Evolutionary conservation across 2,329 filamentous ascomycete species (phyloP), one percentile per base, ranked within the genome.

Genomic region (Fusarium pseudograminearum): DNA sequence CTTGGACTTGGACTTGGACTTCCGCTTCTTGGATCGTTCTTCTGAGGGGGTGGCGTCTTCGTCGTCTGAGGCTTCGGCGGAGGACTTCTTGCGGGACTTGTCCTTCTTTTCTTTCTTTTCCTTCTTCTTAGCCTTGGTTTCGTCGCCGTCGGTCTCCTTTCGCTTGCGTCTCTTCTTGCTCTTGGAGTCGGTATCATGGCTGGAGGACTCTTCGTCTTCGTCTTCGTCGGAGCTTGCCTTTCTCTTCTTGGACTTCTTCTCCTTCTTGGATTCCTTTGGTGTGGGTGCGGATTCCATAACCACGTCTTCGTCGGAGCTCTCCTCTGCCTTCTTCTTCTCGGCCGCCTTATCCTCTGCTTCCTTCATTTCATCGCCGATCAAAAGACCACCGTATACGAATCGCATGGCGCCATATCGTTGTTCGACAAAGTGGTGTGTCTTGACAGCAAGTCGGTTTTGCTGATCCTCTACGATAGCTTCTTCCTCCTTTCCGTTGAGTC

Each of bases 401-500:
- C 90, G 88, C 85, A 97, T 93, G 12, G 87, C 85, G 1, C 94
- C 94, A 82, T 90, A 94, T 79, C 90, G 93, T 74, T 87, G 86
- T 72, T 91, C 89, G 57, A 93, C 86, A 77, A 94, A 97, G 46
- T 90, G 83, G 67, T 89, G 89, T 74, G 93, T 86, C 82, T 92
- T 91, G 42, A 91, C 81, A 74, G 93, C 89, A 59, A 92, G 87
- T 71, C 90, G 85, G 47, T 86, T 86, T 74, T 88, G 86, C 77
- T 90, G 87, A 73, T 96, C 91, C 74, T 89, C 86, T 78, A 91
- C 86, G 36, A 96, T 82, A 50, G 89, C 86, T n/a, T 83, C 87
- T 50, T 95, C 91, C 24, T 87, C 90, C 79, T 93, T 96, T 52
- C 95, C 96, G 79, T 99, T 99, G 60, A 99, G 82, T 56, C 96